Evolutionary conservation across 2,329 filamentous ascomycete species (phyloP).

Genomic region (Cladosporium sp.): DNA sequence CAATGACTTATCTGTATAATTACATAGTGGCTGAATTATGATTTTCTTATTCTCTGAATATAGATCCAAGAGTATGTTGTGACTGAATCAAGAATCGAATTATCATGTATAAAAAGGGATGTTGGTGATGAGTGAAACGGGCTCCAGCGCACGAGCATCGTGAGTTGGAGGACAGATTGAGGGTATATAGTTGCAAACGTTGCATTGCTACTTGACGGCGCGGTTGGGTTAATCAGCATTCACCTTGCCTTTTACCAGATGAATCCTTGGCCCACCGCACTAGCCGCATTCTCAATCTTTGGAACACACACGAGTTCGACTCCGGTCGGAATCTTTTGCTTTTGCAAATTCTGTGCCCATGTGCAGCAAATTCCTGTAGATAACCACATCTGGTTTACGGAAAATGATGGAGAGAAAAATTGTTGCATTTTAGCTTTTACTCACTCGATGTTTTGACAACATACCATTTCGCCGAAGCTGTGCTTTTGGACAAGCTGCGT

Average conservation of each 20-base stretch:
- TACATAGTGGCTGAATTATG: constrained; percentile 8
- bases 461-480: too few relatives aligned
- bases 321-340: constrained; percentile 9
- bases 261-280: constrained; percentile 37
- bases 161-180: too few relatives aligned
- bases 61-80: constrained; percentile 2
- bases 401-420: too few relatives aligned
- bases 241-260: constrained; percentile 41
- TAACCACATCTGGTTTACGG: too few relatives aligned
- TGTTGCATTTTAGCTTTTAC: too few relatives aligned
- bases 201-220: constrained; percentile 25
- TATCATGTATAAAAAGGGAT: background rate
- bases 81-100: background rate
- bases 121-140: background rate
- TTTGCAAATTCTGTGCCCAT: background rate
- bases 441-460: too few relatives aligned
- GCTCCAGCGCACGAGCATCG: too few relatives aligned
- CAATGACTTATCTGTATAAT: background rate
- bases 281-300: constrained; percentile 35
- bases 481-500: too few relatives aligned
- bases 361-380: too few relatives aligned
- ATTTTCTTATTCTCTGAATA: background rate
- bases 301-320: constrained; percentile 19
- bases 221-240: constrained; percentile 38
- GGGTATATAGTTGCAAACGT: constrained; percentile 21